Evolutionary conservation across 2,329 filamentous ascomycete species (phyloP), one percentile per base, ranked within the genome.

Genomic region (Penicillium sp.): DNA sequence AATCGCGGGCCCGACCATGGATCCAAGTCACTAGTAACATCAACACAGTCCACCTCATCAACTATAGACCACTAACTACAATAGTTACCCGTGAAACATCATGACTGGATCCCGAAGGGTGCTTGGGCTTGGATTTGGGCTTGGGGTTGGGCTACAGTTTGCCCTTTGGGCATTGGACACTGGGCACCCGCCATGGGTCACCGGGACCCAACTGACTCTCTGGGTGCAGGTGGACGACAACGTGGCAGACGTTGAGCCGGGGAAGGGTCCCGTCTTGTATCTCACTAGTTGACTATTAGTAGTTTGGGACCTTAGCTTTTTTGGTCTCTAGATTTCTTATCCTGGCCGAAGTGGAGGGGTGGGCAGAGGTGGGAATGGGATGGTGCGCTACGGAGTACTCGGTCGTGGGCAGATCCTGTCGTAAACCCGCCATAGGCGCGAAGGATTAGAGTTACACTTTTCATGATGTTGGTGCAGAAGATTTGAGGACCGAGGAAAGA

Each of bases 211-310:
- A 63, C 63, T 64, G 58, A 54, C 60, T 60, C 42, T 55, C 42
- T 45, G 45, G 54, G 52, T 60, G 60, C 60, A 63, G 54, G 43
- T 15, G 43, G 47, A 20, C 45, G 51, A 58, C 66, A 60, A 68
- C 67, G 67, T 69, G 67, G 66, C 66, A 69, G 51, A 28, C 63
- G 25, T 58, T 37, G 43, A 66, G 50, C 50, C 63, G 60, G 49
- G 49, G 49, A 52, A 17, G 4, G 14, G 14, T 22, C 34, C 12
- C 20, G 3, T 41, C 28, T 14, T 28, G 20, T 25, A 4, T 35
- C 20, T 52, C 49, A 20, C 35, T 42, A 42, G 35, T 14, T 34
- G 5, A 42, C 50, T 34, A 28, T 25, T 34, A 20, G 20, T 20
- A 20, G 2, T 20, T 35, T 25, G 22, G n/a, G 38, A 38, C 34